Evolutionary conservation across 192 early-diverging fungal species (phyloP), one percentile per base, ranked within the genome.

Genomic region (Pilaira anomala): DNA sequence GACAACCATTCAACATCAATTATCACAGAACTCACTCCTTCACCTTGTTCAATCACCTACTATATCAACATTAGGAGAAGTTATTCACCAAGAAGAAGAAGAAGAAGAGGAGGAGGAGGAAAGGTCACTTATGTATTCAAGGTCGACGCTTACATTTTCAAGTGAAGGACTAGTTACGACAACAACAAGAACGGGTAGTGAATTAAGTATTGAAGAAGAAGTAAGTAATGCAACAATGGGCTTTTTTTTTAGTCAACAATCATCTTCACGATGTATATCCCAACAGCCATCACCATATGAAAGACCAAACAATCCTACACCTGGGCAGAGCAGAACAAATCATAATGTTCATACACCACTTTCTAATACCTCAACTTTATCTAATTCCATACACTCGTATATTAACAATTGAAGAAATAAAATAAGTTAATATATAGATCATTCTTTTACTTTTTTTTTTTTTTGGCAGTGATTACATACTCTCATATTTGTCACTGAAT

Each of bases 291-390:
- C 53, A 41, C 41, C 57, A 8, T 59, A 59, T n/a, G 57, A 59
- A 22, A 19, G 57, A 44, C 57, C 57, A 22, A 59, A 22, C 19
- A 42, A 39, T 19, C 57, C 57, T 59, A 21, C 42, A 39, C 41
- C 57, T 4, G 57, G 57, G 6, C 57, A 59, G 26, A 36, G 26
- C 0, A 55, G 53, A 9, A 55, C 30, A 7, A n/a, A 55, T 29
- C 8, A 36, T 26, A 19, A 7, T 9, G 4, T 19, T n/a, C 5
- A 55, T 36, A 26, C 16, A 19, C 30, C 53, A 3, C 28, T 33
- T 33, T 55, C 53, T 36, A 55, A 18, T 12, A 55, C 30, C 12
- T 36, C 53, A 9, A 55, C 53, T 1, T 36, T 55, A n/a, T 12
- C 30, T 7, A 36, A 55, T 55, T 55, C 53, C 8, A 33, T 55